Percentiles rank a stretch among this genome's conserved stretches.
These are phyloP conservation scores for Paspalum notatum DNA, from an alignment of 176 grass and related monocot species.

Conservation along the genomic window DNA sequence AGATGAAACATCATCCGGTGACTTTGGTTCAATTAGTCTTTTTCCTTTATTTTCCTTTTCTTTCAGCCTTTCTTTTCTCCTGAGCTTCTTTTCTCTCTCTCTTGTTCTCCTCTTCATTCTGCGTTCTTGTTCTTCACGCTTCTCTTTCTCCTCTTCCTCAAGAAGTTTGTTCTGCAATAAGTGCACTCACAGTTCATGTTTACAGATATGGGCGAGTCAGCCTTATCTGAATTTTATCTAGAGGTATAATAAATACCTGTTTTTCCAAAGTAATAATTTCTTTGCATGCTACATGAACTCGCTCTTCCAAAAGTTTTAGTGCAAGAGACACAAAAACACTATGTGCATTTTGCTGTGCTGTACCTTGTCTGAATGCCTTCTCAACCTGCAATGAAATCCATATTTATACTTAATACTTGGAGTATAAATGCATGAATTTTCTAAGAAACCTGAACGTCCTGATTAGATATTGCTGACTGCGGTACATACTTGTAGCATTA, in stretches of 20 bases:
- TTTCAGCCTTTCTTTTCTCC: slow-evolving; percentile 93
- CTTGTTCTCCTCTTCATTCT: slow-evolving; percentile 80
- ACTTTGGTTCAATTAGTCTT: slow-evolving; percentile 48
- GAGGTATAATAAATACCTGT: slow-evolving; percentile 63
- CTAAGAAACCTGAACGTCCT: slow-evolving; percentile 7
- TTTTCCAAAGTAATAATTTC: slow-evolving; percentile 98
- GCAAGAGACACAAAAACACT: slow-evolving; percentile 84
- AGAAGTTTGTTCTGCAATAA: slow-evolving; percentile 80
- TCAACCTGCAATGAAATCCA: slow-evolving; percentile 64
- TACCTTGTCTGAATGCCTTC: slow-evolving; percentile 96
- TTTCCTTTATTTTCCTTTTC: slow-evolving; percentile 80
- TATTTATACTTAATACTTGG: slow-evolving; percentile 32
- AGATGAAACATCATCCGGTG: slow-evolving; percentile 35
- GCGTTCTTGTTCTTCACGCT: slow-evolving; percentile 87
- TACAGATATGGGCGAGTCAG: slow-evolving; percentile 14
- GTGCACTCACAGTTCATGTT: slow-evolving; percentile 10
- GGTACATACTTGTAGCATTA: neutral
- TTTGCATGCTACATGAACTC: slow-evolving; percentile 90
- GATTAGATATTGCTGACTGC: neutral
- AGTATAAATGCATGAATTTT: slow-evolving; percentile 13
- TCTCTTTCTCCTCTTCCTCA: slow-evolving; percentile 98
- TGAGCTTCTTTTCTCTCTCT: slow-evolving; percentile 94
- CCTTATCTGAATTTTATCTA: slow-evolving; percentile 9
- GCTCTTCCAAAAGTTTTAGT: slow-evolving; percentile 75
- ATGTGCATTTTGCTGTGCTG: slow-evolving; percentile 76